Conservation (phyloP, 768 basidiomycete genomes). For the Lenzites betulinus region DNA sequence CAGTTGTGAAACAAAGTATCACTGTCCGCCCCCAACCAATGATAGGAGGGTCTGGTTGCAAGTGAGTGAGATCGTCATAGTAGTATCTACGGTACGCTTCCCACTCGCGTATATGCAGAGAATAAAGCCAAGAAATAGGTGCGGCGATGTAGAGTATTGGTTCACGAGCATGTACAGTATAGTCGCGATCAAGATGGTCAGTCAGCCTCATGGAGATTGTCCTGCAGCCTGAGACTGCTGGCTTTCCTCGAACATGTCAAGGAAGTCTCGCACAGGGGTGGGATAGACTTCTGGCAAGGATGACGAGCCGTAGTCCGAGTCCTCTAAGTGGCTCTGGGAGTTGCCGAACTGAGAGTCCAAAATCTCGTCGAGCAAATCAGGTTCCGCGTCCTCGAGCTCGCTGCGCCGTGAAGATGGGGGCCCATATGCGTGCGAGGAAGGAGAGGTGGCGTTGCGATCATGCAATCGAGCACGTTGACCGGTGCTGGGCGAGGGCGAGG, state of each 20-base stretch:
- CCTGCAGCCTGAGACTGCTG: neutral
- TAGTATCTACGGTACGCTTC: no score
- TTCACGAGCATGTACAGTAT: no score
- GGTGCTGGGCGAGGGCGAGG: neutral
- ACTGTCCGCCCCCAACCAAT: no score
- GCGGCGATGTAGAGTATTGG: no score
- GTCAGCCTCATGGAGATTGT: neutral
- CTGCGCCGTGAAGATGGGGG: neutral
- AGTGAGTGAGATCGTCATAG: no score
- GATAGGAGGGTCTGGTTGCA: no score
- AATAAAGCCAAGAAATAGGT: no score
- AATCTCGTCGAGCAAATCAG: neutral
- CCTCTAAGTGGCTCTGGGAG: neutral
- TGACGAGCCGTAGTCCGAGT: neutral
- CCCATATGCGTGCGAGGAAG: neutral
- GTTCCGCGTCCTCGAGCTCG: neutral
- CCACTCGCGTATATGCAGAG: no score
- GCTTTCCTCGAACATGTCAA: conserved; percentile 10
- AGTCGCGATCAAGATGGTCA: neutral
- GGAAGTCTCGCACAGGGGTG: conserved; percentile 4
- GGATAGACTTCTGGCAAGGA: neutral
- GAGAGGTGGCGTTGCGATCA: neutral
- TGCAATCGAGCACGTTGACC: neutral
- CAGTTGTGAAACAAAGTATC: neutral
- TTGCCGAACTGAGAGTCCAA: neutral